A percentile compares a stretch with the other conserved stretches of the same genome.
These are phyloP conservation scores for Talaromyces sp. DNA, from an alignment of 2,329 filamentous ascomycete species.

Conservation along the genomic window DNA sequence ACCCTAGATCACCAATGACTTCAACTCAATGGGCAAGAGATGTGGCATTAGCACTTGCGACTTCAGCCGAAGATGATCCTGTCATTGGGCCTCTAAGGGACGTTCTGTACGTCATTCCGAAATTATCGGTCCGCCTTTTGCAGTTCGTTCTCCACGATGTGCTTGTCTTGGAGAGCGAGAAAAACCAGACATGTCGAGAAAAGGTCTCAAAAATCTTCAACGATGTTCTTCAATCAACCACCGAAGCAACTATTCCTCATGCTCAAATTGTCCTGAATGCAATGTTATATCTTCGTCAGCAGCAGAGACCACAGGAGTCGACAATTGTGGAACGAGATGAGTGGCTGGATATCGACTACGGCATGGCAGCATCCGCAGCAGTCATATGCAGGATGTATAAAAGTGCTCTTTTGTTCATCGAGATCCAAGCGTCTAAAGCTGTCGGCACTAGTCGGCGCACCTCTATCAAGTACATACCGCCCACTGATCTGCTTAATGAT, in stretches of 20 bases:
- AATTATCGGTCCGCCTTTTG: slow-evolving; percentile 69
- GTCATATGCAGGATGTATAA: slow-evolving; percentile 79
- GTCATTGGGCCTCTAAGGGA: slow-evolving; percentile 66
- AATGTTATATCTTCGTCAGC: slow-evolving; percentile 83
- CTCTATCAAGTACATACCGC: slow-evolving; percentile 54
- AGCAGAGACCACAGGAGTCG: slow-evolving; percentile 67
- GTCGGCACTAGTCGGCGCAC: slow-evolving; percentile 62
- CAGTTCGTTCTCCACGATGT: slow-evolving; percentile 83
- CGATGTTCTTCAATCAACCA: slow-evolving; percentile 56
- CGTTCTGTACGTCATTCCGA: slow-evolving; percentile 62
- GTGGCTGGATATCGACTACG: slow-evolving; percentile 83
- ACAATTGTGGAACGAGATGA: slow-evolving; percentile 73
- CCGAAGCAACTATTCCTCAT: slow-evolving; percentile 53
- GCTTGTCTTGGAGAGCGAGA: slow-evolving; percentile 64
- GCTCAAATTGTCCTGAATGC: slow-evolving; percentile 70
- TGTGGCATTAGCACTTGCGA: slow-evolving; percentile 51
- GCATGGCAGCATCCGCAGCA: slow-evolving; percentile 66
- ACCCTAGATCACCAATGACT: slow-evolving; percentile 24
- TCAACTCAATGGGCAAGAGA: slow-evolving; percentile 35
- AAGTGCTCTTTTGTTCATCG: slow-evolving; percentile 76
- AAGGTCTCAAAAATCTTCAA: slow-evolving; percentile 63
- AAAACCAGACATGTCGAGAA: slow-evolving; percentile 57
- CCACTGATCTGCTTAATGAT: slow-evolving; percentile 66
- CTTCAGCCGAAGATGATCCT: slow-evolving; percentile 58
- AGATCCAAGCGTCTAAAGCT: slow-evolving; percentile 62